Conservation (phyloP, 306 rosid genomes). For the Medicago lupulina region DNA sequence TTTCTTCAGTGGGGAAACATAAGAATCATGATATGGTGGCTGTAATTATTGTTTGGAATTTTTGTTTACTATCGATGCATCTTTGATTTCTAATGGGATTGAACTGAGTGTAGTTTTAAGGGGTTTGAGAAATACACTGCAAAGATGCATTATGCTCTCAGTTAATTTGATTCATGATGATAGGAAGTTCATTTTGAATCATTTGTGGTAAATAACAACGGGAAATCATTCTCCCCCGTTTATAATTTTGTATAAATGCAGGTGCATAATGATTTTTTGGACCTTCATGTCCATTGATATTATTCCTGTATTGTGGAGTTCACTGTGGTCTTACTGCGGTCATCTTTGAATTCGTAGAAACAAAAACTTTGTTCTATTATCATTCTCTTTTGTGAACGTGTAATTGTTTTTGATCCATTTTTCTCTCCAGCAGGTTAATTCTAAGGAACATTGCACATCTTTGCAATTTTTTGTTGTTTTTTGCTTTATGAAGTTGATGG, state of each 20-base stretch:
- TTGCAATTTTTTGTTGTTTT: constrained; percentile 42
- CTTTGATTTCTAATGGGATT: constrained; percentile 11
- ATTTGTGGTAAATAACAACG: not conserved
- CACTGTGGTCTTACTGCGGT: not conserved
- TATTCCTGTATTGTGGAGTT: not conserved
- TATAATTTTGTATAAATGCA: not conserved
- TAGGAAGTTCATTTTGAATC: constrained; percentile 15
- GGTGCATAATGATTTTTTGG: not conserved
- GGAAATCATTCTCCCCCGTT: not conserved
- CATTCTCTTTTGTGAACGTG: not conserved
- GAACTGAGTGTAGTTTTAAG: too few species aligned
- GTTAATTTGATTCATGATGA: constrained; percentile 11
- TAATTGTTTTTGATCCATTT: not conserved
- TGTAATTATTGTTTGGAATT: too few species aligned
- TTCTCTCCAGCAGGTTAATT: not conserved
- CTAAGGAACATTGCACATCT: constrained; percentile 6
- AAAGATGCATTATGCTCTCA: constrained; percentile 30
- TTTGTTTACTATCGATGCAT: too few species aligned
- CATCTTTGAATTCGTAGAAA: not conserved
- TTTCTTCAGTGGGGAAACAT: too few species aligned
- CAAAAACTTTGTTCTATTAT: not conserved
- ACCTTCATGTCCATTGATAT: not conserved
- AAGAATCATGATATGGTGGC: too few species aligned
- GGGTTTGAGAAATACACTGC: not conserved
- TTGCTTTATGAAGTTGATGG: constrained; percentile 75